These are phyloP conservation scores for Kluyveromyces lactis DNA, from an alignment of 805 yeast species.

Conservation along the genomic window DNA sequence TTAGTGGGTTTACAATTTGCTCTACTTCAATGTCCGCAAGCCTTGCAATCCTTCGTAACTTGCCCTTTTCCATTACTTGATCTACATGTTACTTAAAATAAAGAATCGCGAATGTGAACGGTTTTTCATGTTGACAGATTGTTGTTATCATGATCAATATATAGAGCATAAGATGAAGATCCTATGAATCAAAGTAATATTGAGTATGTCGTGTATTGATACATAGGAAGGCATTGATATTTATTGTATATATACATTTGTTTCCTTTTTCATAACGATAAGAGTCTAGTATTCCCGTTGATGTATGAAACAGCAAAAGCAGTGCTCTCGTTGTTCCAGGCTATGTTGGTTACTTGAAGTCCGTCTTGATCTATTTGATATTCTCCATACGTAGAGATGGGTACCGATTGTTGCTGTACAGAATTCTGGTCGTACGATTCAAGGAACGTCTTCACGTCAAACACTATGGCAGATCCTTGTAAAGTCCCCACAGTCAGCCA, in stretches of 20 bases:
- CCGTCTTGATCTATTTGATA: conserved; percentile 17
- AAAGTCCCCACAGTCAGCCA: conserved; percentile 58
- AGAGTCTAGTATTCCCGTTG: conserved; percentile 18
- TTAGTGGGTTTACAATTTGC: not conserved
- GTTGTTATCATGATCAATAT: too few relatives aligned
- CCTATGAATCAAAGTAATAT: too few relatives aligned
- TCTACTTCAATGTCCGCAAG: too few relatives aligned
- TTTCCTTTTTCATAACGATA: not conserved
- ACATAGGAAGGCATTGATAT: too few relatives aligned
- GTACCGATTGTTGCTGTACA: conserved; percentile 12
- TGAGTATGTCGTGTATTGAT: too few relatives aligned
- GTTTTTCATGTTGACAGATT: too few relatives aligned
- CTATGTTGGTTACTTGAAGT: conserved; percentile 27
- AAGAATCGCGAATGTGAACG: too few relatives aligned
- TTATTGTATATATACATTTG: too few relatives aligned
- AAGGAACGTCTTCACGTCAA: conserved; percentile 32
- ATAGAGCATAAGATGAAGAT: too few relatives aligned
- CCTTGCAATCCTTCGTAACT: too few relatives aligned
- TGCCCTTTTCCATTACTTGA: too few relatives aligned
- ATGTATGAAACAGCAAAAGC: conserved; percentile 29
- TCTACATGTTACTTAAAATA: too few relatives aligned
- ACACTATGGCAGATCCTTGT: conserved; percentile 49
- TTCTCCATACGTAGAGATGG: conserved; percentile 20
- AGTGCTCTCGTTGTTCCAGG: conserved; percentile 28
- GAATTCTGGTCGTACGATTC: conserved; percentile 1